Evolutionary conservation across 208 protist genomes (phyloP).

Genomic region (Wallacemonas sp.): DNA sequence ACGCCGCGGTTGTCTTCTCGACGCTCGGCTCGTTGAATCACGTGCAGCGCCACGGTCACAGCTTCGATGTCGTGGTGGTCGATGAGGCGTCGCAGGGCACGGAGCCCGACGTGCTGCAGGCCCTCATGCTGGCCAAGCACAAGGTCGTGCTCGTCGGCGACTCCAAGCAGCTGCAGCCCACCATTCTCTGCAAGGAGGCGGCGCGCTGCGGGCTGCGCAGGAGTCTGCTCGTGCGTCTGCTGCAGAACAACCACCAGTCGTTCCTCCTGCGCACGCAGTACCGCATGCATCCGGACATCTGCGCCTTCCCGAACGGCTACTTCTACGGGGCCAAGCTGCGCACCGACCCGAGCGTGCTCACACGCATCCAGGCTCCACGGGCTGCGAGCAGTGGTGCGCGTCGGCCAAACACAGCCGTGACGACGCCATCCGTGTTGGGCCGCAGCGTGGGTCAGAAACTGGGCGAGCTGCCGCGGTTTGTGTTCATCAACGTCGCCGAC

Average conservation of each 20-base stretch:
- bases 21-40: conserved; percentile 86
- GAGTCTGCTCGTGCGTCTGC: conserved; percentile 77
- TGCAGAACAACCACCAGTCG: conserved; percentile 53
- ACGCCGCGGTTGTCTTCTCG: conserved; percentile 56
- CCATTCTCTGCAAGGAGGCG: conserved; percentile 64
- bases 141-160: conserved; percentile 87
- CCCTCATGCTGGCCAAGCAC: conserved; percentile 51
- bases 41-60: conserved; percentile 32
- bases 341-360: conserved; percentile 43
- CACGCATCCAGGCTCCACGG: conserved; percentile 2
- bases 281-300: conserved; percentile 91
- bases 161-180: conserved; percentile 90
- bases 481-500: conserved; percentile 67
- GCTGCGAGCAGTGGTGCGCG: background rate
- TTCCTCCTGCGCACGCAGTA: conserved; percentile 86
- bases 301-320: conserved; percentile 78
- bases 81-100: conserved; percentile 93
- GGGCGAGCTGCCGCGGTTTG: conserved; percentile 43
- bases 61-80: conserved; percentile 86
- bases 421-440: too few species aligned
- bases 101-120: conserved; percentile 84
- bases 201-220: conserved; percentile 55
- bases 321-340: conserved; percentile 75
- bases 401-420: too few species aligned
- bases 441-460: conserved; percentile 20